These are phyloP conservation scores for Leccinum olivaceopallidum DNA, from an alignment of 768 basidiomycete species.

Conservation along the genomic window DNA sequence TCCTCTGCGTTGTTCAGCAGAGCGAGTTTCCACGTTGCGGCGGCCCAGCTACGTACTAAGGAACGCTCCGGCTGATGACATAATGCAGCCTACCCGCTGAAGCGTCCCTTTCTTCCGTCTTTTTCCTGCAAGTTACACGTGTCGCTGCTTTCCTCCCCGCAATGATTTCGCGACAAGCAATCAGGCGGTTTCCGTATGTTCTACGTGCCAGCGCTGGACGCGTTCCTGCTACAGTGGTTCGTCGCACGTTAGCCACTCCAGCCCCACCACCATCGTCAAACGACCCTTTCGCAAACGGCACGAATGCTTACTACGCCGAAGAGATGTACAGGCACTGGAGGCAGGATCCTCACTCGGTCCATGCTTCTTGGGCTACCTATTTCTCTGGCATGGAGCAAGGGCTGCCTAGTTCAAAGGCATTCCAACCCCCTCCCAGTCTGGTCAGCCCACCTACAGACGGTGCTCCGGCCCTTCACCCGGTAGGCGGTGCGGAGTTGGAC, in stretches of 20 bases:
- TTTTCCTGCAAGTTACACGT: background rate
- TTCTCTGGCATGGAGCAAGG: slow-evolving; percentile 94
- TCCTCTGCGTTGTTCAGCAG: background rate
- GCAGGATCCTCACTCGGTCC: slow-evolving; percentile 89
- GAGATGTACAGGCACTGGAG: slow-evolving; percentile 96
- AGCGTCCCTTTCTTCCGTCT: background rate
- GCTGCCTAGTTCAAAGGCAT: slow-evolving; percentile 74
- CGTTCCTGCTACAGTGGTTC: slow-evolving; percentile 18
- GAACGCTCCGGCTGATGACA: background rate
- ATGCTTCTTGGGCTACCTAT: slow-evolving; percentile 93
- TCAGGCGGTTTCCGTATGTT: slow-evolving; percentile 36
- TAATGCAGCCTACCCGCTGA: background rate
- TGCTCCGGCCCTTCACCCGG: slow-evolving; percentile 69
- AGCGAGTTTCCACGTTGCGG: background rate
- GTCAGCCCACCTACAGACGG: slow-evolving; percentile 76
- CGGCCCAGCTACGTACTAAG: background rate
- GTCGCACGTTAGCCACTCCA: slow-evolving; percentile 47
- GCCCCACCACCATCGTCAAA: slow-evolving; percentile 66
- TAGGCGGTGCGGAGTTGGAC: slow-evolving; percentile 76
- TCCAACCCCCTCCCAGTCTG: slow-evolving; percentile 77
- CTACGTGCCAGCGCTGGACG: slow-evolving; percentile 26
- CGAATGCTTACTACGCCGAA: slow-evolving; percentile 93
- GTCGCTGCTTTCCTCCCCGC: background rate
- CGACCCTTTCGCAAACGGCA: slow-evolving; percentile 90
- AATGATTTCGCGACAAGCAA: slow-evolving; percentile 41